Evolutionary conservation across 192 early-diverging fungal genomes (phyloP), one percentile per base, ranked within the genome.

Genomic region (Coemansia sp.): DNA sequence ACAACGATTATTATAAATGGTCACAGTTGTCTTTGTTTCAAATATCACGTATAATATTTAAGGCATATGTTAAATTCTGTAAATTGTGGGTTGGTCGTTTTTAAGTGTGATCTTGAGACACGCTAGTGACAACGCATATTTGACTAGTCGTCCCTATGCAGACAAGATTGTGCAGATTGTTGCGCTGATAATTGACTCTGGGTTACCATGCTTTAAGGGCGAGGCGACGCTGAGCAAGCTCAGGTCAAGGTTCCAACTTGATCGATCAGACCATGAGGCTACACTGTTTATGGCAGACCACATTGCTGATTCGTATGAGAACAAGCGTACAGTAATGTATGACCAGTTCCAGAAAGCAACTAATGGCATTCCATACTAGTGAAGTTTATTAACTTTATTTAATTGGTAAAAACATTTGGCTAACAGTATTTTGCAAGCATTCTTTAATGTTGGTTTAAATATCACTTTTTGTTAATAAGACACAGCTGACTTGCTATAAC

Each of bases 191-290:
- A 81, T 94, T 26, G 93, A 95, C 19, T 98, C 96, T 14, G 95
- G 95, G 2, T 73, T 99, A 56, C 97, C 97, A 1, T 98, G 96
- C 75, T 99, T 99, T 84, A 97, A 94, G 69, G 92, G 92, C 29
- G 94, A 99, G 62, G 55, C 68, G 19, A 98, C 97, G 3, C 84
- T 96, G 62, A 80, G 76, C 29, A 94, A 93, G 48, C 85, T 99
- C 54, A 77, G 92, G 3, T 82, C 84, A 16, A 82, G 96, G 20
- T 98, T 99, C 87, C 92, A 94, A 71, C 73, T 92, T 3, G 94
- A 97, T 53, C 88, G 86, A 64, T 87, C 88, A 20, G 97, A 99
- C 55, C 85, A 92, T 43, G 86, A 85, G 18, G 97, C 97, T 1
- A 95, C 97, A 1, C 92, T 95, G 55, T 98, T 94, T 74, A 99